Evolutionary conservation across 768 basidiomycete genomes (phyloP).

Genomic region (Rhizopogon vinicolor): DNA sequence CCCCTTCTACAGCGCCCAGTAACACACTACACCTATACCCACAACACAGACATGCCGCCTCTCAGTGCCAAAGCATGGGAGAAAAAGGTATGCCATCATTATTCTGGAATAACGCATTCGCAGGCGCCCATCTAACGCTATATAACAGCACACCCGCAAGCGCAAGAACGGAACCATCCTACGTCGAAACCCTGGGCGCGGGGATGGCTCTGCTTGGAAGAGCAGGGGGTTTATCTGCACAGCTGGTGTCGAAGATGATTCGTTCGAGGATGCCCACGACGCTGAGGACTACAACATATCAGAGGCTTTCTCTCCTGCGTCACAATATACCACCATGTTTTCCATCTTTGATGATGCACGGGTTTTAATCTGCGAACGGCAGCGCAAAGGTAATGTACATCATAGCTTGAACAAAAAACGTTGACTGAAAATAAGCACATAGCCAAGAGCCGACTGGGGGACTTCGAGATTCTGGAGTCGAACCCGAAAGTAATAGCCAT

Average conservation of each 20-base stretch:
- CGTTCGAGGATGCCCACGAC: neutral
- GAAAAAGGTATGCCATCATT: neutral
- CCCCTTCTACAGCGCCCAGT: too few relatives aligned
- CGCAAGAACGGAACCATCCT: neutral
- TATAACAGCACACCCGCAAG: neutral
- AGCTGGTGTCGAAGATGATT: neutral
- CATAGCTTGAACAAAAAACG: neutral
- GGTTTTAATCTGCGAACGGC: neutral
- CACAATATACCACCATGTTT: neutral
- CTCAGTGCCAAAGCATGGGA: neutral
- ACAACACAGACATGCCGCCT: neutral
- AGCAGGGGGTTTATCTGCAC: neutral
- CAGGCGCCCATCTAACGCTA: neutral
- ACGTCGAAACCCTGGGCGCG: neutral
- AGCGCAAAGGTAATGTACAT: slow-evolving; percentile 10
- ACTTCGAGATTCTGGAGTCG: slow-evolving; percentile 18
- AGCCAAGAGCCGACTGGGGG: slow-evolving; percentile 11
- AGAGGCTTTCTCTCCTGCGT: neutral
- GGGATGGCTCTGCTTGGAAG: neutral
- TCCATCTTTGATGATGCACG: slow-evolving; percentile 3
- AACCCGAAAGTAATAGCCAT: slow-evolving; percentile 15
- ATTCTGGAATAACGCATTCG: neutral
- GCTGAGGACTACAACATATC: neutral
- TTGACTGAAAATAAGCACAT: neutral
- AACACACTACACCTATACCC: neutral